Base-by-base conservation (phyloP, 352 stramenopile species). In the Pilasporangium apinafurcum region DNA sequence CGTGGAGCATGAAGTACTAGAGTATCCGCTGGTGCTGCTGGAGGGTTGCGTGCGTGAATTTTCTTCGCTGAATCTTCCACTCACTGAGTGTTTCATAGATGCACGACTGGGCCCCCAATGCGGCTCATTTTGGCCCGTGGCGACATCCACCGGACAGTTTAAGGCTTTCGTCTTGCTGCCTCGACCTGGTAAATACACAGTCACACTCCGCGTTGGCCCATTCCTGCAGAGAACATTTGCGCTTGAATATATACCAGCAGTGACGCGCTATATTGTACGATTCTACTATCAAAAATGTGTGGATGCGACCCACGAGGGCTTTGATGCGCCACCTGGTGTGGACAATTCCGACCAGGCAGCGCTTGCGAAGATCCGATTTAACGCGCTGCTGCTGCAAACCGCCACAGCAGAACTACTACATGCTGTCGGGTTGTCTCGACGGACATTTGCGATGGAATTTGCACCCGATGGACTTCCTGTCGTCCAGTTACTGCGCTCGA, bases 211-310 rank as follows among this genome's bases (percentile, higher is more conserved):
- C 14, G 17, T 68, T 27, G 28, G 37, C 4, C 0, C 25, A 51
- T 18, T 43, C 27, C 4, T 18, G 10, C 36, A 61, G 28, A 45
- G 55, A 17, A 32, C 57, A 24, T 70, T 83, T 34, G 47, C 42
- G 14, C 36, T 82, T 22, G 56, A 59, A 42, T 83, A 80, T 39
- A 33, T 33, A 26, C 62, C 50, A 1, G n/a, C 32, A 0, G 35
- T 60, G 18, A 63, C 61, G 14, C 48, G 44, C 8, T 69, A 65
- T 28, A 40, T 75, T 10, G 67, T 87, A 18, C 68, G 65, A 24
- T 87, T 87, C 33, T 73, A 87, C 59, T 87, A 83, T 43, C 74
- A 86, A 51, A 75, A 67, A 41, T 69, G 70, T 41, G 51, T 22
- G 3, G 74, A 86, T 37, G 56, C 59, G 0, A 37, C 16, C 9